A percentile compares a stretch with the other conserved stretches of the same genome.
Evolutionary conservation across 1,284 basidiomycete genomes (phyloP).

Genomic region (Ustilago curta): DNA sequence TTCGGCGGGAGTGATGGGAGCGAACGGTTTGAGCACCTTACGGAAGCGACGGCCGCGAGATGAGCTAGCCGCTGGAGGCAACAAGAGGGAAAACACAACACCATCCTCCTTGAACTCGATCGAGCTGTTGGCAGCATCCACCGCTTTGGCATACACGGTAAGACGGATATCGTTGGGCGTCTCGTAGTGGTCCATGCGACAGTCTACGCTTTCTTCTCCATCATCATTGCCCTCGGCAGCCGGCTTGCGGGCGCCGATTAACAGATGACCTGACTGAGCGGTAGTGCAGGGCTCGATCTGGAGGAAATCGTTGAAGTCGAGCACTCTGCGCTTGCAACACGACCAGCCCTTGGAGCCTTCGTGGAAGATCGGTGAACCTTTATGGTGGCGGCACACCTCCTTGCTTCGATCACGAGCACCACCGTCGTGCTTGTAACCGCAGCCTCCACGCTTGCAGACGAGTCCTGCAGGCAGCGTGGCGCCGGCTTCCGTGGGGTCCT

Average conservation of each 20-base stretch:
- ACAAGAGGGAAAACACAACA: conserved; percentile 54
- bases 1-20: conserved; percentile 44
- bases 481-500: conserved; percentile 28
- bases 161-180: conserved; percentile 64
- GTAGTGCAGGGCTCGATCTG: conserved; percentile 64
- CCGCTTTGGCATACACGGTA: conserved; percentile 65
- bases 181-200: conserved; percentile 68
- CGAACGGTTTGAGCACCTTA: conserved; percentile 54
- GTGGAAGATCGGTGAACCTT: conserved; percentile 66
- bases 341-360: conserved; percentile 68
- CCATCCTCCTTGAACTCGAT: conserved; percentile 56
- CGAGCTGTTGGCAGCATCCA: conserved; percentile 50
- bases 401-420: conserved; percentile 31
- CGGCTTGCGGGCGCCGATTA: conserved; percentile 44
- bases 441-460: conserved; percentile 56
- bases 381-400: conserved; percentile 63
- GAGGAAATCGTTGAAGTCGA: conserved; percentile 68
- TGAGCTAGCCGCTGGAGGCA: conserved; percentile 52
- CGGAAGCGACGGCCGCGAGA: conserved; percentile 51
- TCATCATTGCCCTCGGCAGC: conserved; percentile 16
- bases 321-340: conserved; percentile 66
- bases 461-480: conserved; percentile 37
- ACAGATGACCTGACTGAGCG: conserved; percentile 62
- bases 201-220: conserved; percentile 50
- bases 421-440: conserved; percentile 42